Conservation (phyloP, 1,284 basidiomycete species). For the Trichosporon coremiiforme region DNA sequence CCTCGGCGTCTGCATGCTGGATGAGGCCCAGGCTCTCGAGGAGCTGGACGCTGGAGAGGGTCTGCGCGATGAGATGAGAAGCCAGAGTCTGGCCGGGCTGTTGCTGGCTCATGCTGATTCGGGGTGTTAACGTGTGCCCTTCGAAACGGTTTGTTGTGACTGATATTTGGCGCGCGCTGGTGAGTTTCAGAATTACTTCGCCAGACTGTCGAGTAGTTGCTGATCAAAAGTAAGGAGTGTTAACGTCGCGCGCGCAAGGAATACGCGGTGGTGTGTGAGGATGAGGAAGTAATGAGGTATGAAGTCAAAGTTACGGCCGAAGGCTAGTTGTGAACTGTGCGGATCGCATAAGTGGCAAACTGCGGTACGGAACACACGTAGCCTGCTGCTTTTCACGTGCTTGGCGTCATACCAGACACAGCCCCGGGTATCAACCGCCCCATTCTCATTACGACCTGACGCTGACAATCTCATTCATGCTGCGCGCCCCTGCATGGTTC, state of each 20-base stretch:
- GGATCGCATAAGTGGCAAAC: slow-evolving; percentile 6
- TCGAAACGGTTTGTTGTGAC: neutral
- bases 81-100: slow-evolving; percentile 42
- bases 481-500: neutral
- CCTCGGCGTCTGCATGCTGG: slow-evolving; percentile 39
- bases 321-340: slow-evolving; percentile 4
- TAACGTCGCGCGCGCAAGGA: neutral
- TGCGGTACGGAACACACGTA: slow-evolving; percentile 17
- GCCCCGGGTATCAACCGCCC: neutral
- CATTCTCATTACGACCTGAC: neutral
- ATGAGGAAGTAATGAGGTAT: neutral
- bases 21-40: slow-evolving; percentile 47
- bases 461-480: neutral
- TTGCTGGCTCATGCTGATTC: slow-evolving; percentile 21
- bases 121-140: slow-evolving; percentile 5
- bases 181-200: too few species aligned
- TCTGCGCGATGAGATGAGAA: slow-evolving; percentile 51
- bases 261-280: neutral
- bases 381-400: slow-evolving; percentile 5
- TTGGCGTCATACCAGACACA: slow-evolving; percentile 2
- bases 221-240: neutral
- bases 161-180: neutral
- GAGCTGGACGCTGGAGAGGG: slow-evolving; percentile 41
- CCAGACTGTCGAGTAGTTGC: neutral
- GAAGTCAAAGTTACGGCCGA: neutral